Percentiles rank a stretch among this genome's conserved stretches.
These are phyloP conservation scores for Quercus robur DNA, from an alignment of 306 rosid genomes.

Conservation along the genomic window DNA sequence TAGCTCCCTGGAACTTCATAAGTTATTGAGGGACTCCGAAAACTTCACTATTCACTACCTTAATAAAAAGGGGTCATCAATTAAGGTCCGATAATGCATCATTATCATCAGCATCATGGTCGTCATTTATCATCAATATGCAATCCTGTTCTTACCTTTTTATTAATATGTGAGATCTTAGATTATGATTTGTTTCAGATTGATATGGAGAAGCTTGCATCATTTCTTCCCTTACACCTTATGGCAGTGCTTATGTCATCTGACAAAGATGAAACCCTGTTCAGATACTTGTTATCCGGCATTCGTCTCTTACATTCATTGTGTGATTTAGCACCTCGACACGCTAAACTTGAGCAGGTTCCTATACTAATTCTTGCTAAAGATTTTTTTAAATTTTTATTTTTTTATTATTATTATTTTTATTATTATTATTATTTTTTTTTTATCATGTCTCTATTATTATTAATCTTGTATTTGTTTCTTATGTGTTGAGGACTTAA, in stretches of 20 bases:
- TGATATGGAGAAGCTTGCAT: constrained; percentile 80
- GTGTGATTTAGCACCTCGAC: constrained; percentile 85
- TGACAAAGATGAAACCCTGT: constrained; percentile 52
- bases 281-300: constrained; percentile 66
- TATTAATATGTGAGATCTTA: constrained; percentile 23
- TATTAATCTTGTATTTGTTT: constrained; percentile 6
- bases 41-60: constrained; percentile 55
- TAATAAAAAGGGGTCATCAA: constrained; percentile 38
- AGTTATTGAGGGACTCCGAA: constrained; percentile 69
- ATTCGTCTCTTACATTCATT: constrained; percentile 82
- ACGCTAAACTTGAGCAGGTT: constrained; percentile 88
- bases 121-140: background rate
- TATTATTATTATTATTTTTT: too few relatives aligned
- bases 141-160: constrained; percentile 1
- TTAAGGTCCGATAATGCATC: constrained; percentile 49
- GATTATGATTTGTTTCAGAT: constrained; percentile 46
- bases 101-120: constrained; percentile 5
- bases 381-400: background rate
- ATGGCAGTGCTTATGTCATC: constrained; percentile 55
- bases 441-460: constrained; percentile 21
- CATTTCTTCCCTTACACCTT: constrained; percentile 82
- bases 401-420: background rate
- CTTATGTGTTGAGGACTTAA: background rate
- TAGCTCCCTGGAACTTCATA: constrained; percentile 58
- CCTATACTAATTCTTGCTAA: background rate